Conservation (phyloP, 306 rosid genomes). For the Mimosa pudica region DNA sequence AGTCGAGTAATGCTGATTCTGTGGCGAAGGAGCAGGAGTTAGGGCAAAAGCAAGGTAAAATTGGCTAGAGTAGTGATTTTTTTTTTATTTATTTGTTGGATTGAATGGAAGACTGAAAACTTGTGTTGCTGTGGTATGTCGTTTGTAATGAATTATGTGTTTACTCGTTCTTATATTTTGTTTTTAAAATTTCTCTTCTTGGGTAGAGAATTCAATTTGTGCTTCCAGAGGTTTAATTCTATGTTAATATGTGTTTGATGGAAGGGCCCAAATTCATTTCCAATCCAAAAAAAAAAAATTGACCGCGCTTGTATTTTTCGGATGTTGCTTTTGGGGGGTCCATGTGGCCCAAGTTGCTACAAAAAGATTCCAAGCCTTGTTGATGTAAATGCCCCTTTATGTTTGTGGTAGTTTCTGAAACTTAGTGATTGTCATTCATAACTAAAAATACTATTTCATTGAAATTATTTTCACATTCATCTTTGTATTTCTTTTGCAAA, state of each 20-base stretch:
- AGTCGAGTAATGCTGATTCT: too few species aligned
- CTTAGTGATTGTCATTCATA: background rate
- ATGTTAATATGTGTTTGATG: background rate
- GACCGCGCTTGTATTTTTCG: background rate
- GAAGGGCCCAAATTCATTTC: slow-evolving; percentile 7
- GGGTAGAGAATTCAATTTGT: background rate
- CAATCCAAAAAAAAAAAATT: background rate
- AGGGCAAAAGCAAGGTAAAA: too few species aligned
- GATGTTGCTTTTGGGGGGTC: background rate
- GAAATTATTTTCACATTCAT: background rate
- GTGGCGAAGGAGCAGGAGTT: too few species aligned
- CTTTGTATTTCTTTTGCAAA: slow-evolving; percentile 4
- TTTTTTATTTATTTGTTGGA: background rate
- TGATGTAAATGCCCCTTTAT: slow-evolving; percentile 12
- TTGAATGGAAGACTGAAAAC: slow-evolving; percentile 13
- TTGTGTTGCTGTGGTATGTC: slow-evolving; percentile 1
- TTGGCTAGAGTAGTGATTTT: too few species aligned
- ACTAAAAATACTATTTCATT: background rate
- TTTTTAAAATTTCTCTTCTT: background rate
- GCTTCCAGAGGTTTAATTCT: slow-evolving; percentile 1
- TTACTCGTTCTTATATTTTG: background rate
- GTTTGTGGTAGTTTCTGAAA: slow-evolving; percentile 14
- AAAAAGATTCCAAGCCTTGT: slow-evolving; percentile 7
- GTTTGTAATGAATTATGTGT: background rate
- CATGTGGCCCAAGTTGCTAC: background rate